Base-by-base conservation (phyloP, 2,329 filamentous ascomycete species). In the Thelonectria rubi region DNA sequence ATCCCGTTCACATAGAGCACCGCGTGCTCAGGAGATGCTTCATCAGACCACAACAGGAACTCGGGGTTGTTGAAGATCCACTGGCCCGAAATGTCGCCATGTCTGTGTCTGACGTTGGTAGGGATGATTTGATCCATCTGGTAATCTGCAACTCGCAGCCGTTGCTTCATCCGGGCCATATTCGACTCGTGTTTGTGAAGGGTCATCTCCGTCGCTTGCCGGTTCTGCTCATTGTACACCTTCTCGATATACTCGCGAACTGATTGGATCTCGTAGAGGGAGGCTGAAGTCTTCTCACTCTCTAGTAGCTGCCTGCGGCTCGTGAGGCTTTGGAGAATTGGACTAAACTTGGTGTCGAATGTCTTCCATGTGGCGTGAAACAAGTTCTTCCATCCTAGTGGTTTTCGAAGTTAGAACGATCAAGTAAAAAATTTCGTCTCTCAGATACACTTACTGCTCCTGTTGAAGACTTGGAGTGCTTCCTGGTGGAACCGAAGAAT, bases 1-100 rank as follows among this genome's bases (percentile, higher is more conserved):
- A 63, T 63, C 10, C 60, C 60, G 21, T 65, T 55, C 15, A 64
- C 24, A 42, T 58, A 64, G 4, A 65, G 11, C 8, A 64, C 15
- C 7, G 26, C 53, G 18, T 34, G 26, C 2, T 15, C 17, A 14
- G 17, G 17, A n/a, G 18, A 4, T 2, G 17, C 17, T 5, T 12
- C 20, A 7, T 46, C 3, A 0, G 45, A 42, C 63, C 63, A 65
- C 0, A 43, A 24, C 30, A 54, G 18, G 15, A 63, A 65, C 3
- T 8, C 3, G 10, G 56, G 24, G 24, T 60, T 30, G 1, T 39
- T 8, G 4, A 65, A 60, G 8, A 63, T 50, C 63, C 63, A 65
- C 9, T 47, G n/a, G 1, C 63, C 60, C 7, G 53, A 48, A 11
- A 2, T 11, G n/a, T 20, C 46, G 5, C 40, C 40, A 18, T 14